Base-by-base conservation (phyloP, 2,329 filamentous ascomycete species). In the Fusarium sulawesiense region DNA sequence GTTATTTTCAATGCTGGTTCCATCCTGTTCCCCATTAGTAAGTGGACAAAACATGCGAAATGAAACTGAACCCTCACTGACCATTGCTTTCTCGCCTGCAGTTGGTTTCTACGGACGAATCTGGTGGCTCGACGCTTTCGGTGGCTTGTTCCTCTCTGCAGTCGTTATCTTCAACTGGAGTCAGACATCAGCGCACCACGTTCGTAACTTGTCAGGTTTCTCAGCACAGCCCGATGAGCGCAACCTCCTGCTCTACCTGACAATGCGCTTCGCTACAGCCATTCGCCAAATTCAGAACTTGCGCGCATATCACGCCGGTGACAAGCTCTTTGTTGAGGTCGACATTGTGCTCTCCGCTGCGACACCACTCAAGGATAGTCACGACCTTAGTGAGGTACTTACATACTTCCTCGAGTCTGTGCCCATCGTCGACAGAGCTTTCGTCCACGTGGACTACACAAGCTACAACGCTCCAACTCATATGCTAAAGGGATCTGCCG, bases 1-100 rank as follows among this genome's bases (percentile, higher is more conserved):
- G 92, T 97, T 29, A 89, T 97, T 32, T 97, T 97, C 86, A 97
- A 97, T 80, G 89, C 88, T 2, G 95, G 96, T 75, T 94, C 92
- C 69, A 96, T 97, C 75, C 85, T 96, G 25, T 97, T 97, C 76
- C 94, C 94, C 2, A 87, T 97, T 11, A 75, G 86, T 88, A 79
- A 69, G 83, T 79, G 41, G 16, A 20, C 27, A 20, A 23, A 34
- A n/a, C 21, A 29, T 47, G 18, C 21, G 48, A 57, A 61, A 32
- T 48, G 60, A 59, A 51, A 61, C 34, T 34, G 56, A 56, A 60
- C 50, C 20, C 50, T 32, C 48, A 51, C 64, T 75, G 49, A 74
- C 48, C 21, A 21, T 48, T 45, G 18, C 20, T 50, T 27, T 66
- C 71, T 56, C 51, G 3, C 20, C 18, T 34, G 12, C 48, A 86